phyloP scores from a whole-genome alignment of 2,329 filamentous ascomycete species.

The Colletotrichum acutatum region DNA sequence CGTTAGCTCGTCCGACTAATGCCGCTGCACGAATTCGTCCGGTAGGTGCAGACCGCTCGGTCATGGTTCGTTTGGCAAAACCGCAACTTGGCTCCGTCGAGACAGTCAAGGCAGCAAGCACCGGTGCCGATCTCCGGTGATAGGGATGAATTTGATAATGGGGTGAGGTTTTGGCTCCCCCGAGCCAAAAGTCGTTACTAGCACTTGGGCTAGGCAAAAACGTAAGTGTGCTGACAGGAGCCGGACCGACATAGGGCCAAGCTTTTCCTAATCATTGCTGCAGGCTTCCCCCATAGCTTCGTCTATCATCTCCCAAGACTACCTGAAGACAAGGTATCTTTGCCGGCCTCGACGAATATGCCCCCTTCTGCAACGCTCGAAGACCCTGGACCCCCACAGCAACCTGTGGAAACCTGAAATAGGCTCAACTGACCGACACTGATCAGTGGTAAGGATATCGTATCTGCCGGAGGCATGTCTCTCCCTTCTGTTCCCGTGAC shows the following conservation, averaged over 20 bases:
- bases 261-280: not conserved
- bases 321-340: not conserved
- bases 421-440: not conserved
- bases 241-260: not conserved
- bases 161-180: not conserved
- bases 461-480: not conserved
- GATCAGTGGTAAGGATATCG: not conserved
- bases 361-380: conserved; percentile 11
- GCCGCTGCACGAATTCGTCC: conserved; percentile 27
- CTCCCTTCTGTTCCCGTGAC: conserved; percentile 8
- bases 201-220: not conserved
- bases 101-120: not conserved
- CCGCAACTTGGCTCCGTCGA: not conserved
- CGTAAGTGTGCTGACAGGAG: not conserved
- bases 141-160: conserved; percentile 9
- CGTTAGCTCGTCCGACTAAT: conserved; percentile 22
- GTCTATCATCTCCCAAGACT: conserved; percentile 2
- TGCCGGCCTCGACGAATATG: not conserved
- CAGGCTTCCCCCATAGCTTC: conserved; percentile 9
- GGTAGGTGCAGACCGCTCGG: conserved; percentile 30
- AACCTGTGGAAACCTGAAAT: not conserved
- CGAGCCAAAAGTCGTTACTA: not conserved
- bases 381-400: conserved; percentile 22
- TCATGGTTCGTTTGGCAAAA: conserved; percentile 27
- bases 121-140: conserved; percentile 24